Percentiles rank a stretch among this genome's conserved stretches.
Conservation (phyloP, 192 early-diverging fungal genomes). For the Rhizophagus sp. region DNA sequence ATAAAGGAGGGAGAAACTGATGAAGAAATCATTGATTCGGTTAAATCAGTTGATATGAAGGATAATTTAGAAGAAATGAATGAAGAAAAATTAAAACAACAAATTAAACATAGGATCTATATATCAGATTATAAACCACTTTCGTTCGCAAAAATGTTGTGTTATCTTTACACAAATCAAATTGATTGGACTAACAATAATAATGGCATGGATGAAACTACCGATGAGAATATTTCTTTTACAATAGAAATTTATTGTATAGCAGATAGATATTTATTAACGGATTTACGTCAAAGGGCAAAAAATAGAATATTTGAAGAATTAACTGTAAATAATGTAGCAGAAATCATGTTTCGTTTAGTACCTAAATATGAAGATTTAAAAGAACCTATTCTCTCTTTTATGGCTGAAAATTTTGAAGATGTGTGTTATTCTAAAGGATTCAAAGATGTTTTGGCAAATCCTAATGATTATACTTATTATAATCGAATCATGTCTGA, state of each 20-base stretch:
- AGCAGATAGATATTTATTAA: conserved; percentile 26
- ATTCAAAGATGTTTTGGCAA: conserved; percentile 8
- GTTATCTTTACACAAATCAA: conserved; percentile 31
- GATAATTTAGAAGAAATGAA: background rate
- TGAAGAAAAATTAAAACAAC: background rate
- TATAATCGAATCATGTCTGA: conserved; percentile 9
- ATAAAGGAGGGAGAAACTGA: background rate
- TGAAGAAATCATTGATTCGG: background rate
- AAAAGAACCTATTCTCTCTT: conserved; percentile 8
- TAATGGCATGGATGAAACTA: background rate
- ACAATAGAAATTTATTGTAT: conserved; percentile 15
- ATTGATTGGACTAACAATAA: background rate
- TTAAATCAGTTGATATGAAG: background rate
- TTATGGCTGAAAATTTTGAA: conserved; percentile 7
- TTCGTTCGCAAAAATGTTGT: conserved; percentile 14
- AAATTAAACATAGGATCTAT: conserved; percentile 15
- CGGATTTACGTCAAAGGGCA: conserved; percentile 16
- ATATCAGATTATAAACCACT: background rate
- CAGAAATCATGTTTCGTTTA: conserved; percentile 10
- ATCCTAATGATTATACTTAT: background rate
- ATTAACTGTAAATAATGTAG: conserved; percentile 22
- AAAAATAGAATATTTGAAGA: conserved; percentile 24
- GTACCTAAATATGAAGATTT: conserved; percentile 18
- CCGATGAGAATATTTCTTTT: background rate
- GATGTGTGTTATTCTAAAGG: background rate